Percentiles rank a stretch among this genome's conserved stretches.
Evolutionary conservation across 2,329 filamentous ascomycete genomes (phyloP).

Genomic region (Hypoxylon sp.): DNA sequence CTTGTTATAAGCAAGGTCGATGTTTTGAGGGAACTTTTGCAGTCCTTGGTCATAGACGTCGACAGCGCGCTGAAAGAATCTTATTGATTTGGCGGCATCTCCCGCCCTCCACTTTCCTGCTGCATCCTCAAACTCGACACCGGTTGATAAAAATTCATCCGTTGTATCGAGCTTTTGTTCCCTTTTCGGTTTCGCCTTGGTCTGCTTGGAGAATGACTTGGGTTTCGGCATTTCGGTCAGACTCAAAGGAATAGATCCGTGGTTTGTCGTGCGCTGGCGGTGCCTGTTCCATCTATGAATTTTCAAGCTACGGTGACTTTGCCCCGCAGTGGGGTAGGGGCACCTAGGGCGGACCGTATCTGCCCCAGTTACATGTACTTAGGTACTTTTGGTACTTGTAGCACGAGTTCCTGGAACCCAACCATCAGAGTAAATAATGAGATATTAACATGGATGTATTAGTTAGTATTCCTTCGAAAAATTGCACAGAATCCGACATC

Average conservation of each 20-base stretch:
- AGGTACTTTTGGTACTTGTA: no score
- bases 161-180: slow-evolving; percentile 68
- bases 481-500: no score
- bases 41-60: slow-evolving; percentile 75
- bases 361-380: no score
- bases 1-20: slow-evolving; percentile 84
- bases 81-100: slow-evolving; percentile 71
- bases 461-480: no score
- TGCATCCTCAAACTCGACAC: slow-evolving; percentile 77
- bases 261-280: not conserved
- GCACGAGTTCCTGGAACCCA: no score
- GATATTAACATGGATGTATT: no score
- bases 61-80: slow-evolving; percentile 73
- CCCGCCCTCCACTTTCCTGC: slow-evolving; percentile 82
- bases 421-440: no score
- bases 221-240: slow-evolving; percentile 30
- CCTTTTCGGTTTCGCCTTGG: slow-evolving; percentile 45
- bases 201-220: slow-evolving; percentile 41
- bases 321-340: no score
- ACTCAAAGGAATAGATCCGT: not conserved
- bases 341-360: no score
- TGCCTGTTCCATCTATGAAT: not conserved
- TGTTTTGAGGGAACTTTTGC: slow-evolving; percentile 69
- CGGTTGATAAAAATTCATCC: slow-evolving; percentile 77
- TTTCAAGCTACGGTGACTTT: not conserved